These are phyloP conservation scores for Aspergillus baeticus DNA, from an alignment of 495 filamentous ascomycete genomes.

Conservation along the genomic window DNA sequence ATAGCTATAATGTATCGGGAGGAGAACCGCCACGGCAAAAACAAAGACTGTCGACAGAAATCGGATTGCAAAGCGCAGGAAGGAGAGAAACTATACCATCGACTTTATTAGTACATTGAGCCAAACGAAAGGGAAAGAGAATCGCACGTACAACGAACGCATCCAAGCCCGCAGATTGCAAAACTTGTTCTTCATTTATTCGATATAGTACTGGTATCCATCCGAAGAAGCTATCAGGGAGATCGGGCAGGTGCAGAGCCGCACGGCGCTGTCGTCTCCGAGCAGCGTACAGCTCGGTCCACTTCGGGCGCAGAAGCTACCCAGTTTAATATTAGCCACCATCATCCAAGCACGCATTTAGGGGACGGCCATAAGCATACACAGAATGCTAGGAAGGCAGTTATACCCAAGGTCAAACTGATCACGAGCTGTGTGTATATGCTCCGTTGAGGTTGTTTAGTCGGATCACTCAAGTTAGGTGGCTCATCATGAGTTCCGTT, in stretches of 20 bases:
- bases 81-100: conserved; percentile 72
- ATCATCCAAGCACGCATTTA: background rate
- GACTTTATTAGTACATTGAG: background rate
- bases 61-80: conserved; percentile 91
- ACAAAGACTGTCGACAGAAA: conserved; percentile 76
- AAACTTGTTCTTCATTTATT: conserved; percentile 84
- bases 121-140: background rate
- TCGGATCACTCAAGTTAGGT: conserved; percentile 17
- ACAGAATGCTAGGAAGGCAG: conserved; percentile 64
- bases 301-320: conserved; percentile 80
- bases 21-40: conserved; percentile 75
- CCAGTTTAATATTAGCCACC: background rate
- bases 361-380: conserved; percentile 32
- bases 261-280: conserved; percentile 68
- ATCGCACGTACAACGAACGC: conserved; percentile 76
- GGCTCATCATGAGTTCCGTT: conserved; percentile 21
- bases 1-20: conserved; percentile 78
- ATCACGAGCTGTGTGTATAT: conserved; percentile 58
- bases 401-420: conserved; percentile 54
- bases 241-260: conserved; percentile 72
- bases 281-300: conserved; percentile 89
- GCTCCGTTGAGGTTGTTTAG: conserved; percentile 47
- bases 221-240: conserved; percentile 85
- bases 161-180: conserved; percentile 89
- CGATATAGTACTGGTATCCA: conserved; percentile 91